phyloP scores from a whole-genome alignment of 306 rosid species.

The Castanea crenata region DNA sequence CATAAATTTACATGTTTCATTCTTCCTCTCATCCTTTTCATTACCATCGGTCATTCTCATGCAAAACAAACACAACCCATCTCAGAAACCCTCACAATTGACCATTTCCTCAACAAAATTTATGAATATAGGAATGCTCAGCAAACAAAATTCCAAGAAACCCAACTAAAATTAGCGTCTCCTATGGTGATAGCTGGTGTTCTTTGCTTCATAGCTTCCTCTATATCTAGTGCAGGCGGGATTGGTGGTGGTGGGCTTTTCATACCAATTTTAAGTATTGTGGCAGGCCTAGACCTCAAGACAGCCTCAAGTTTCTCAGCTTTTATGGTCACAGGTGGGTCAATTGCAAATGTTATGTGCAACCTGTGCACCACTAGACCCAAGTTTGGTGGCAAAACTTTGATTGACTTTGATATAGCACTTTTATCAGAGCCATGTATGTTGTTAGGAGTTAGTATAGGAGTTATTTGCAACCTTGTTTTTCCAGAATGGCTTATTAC shows the following conservation, averaged over 20 bases:
- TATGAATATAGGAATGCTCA: constrained; percentile 20
- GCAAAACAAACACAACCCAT: constrained; percentile 51
- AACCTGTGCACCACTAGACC: constrained; percentile 39
- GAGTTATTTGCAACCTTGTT: constrained; percentile 75
- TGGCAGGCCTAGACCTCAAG: constrained; percentile 73
- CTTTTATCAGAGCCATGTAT: constrained; percentile 77
- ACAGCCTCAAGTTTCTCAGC: constrained; percentile 81
- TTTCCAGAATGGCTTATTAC: constrained; percentile 90
- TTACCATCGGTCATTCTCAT: constrained; percentile 32
- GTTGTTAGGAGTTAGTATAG: constrained; percentile 80
- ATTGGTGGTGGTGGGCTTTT: constrained; percentile 89
- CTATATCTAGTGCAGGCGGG: constrained; percentile 85
- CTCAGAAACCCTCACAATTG: constrained; percentile 28
- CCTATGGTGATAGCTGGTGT: constrained; percentile 42
- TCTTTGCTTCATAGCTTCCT: constrained; percentile 64
- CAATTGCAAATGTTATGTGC: constrained; percentile 66
- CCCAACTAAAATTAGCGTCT: constrained; percentile 30
- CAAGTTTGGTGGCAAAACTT: constrained; percentile 44
- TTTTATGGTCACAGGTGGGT: constrained; percentile 93
- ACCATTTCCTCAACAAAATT: constrained; percentile 25
- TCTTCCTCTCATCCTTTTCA: constrained; percentile 34
- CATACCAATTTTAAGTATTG: constrained; percentile 63
- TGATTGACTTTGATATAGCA: constrained; percentile 72
- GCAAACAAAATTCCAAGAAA: constrained; percentile 23
- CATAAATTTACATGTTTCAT: constrained; percentile 18